Evolutionary conservation across 2,329 filamentous ascomycete species (phyloP), one percentile per base, ranked within the genome.

Genomic region (Microdochium paspali): DNA sequence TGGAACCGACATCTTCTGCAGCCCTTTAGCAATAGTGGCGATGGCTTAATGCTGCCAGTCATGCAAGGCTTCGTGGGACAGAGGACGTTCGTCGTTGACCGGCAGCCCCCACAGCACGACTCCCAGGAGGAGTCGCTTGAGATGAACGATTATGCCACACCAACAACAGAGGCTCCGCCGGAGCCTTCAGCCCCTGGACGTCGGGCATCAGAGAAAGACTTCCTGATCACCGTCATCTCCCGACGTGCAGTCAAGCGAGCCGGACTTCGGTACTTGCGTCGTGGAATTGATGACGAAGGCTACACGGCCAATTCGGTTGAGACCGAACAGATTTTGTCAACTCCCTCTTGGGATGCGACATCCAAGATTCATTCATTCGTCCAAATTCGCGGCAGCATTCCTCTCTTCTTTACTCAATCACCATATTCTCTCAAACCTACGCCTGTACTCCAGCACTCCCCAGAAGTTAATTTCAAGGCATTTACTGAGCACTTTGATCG

Each of bases 51-150:
- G 1, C 67, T 97, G 21, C 93, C 93, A 2, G 57, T 98, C 3
- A 86, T 98, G 66, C 93, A 97, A 66, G 93, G 93, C 0, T 98
- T 97, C 56, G 80, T 98, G 20, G 91, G 91, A 1, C 93, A 97
- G 65, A 75, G 80, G 52, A 73, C 82, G 2, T 97, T 98, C 61
- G 77, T 82, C 9, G 80, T 90, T 23, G 84, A 89, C 56, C 72
- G 67, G 53, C 59, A 79, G 23, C 79, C 79, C 3, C 72, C 76
- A 1, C 79, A 80, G 56, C 56, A 67, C 12, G 77, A 82, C 46
- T 59, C 58, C 0, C 65, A 67, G 24, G 53, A 58, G 31, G 59
- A 62, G 30, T 57, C 60, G 10, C 44, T 63, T 50, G 60, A 63
- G 49, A 50, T 62, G 54, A 53, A 53, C 45, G 53, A 59, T 32